Evolutionary conservation across 164 flowering plant genomes (phyloP).

Genomic region (Echeveria elegans): DNA sequence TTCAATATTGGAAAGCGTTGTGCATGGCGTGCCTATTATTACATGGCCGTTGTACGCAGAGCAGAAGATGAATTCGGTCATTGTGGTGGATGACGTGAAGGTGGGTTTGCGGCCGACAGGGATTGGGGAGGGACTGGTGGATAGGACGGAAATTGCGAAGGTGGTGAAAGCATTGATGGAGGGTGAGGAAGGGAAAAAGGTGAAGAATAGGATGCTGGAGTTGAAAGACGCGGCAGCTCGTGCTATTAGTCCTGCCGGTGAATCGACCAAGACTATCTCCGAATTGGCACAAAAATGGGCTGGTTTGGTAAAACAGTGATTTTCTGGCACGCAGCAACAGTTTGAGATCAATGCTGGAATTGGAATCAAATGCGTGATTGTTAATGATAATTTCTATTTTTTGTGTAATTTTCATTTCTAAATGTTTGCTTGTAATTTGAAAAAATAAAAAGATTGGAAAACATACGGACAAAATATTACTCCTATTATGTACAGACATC

Average conservation of each 20-base stretch:
- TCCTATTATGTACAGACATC: too few species aligned
- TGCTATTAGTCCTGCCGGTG: not conserved
- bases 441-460: too few species aligned
- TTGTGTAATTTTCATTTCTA: too few species aligned
- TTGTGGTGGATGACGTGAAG: conserved; percentile 35
- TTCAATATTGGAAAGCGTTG: conserved; percentile 56
- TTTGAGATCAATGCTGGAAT: too few species aligned
- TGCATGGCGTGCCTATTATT: conserved; percentile 50
- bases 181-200: not conserved
- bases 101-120: conserved; percentile 34
- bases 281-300: not conserved
- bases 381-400: too few species aligned
- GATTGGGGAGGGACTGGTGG: conserved; percentile 28
- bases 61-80: conserved; percentile 52
- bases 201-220: not conserved
- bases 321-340: too few species aligned
- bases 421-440: too few species aligned
- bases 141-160: conserved; percentile 30
- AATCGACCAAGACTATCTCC: not conserved
- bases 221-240: not conserved
- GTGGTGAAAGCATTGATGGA: conserved; percentile 34
- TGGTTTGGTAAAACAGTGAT: not conserved
- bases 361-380: too few species aligned
- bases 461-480: too few species aligned
- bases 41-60: conserved; percentile 80